Percentiles rank a stretch among this genome's conserved stretches.
Evolutionary conservation across 2,329 filamentous ascomycete species (phyloP).

Genomic region (Cytospora paraplurivora): DNA sequence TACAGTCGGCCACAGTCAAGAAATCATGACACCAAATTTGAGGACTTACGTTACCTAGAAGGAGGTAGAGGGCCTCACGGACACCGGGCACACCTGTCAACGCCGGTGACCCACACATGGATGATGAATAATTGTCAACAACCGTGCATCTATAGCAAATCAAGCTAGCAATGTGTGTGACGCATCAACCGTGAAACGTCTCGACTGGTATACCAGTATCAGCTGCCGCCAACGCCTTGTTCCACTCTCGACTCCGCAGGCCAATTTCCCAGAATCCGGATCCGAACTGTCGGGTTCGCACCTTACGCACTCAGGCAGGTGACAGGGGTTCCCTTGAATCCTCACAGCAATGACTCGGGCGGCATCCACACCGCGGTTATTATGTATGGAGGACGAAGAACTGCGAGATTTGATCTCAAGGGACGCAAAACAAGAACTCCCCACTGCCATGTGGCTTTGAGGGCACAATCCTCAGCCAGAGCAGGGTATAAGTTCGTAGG

Average conservation of each 20-base stretch:
- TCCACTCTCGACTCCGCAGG: conserved; percentile 12
- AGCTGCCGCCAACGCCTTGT: conserved; percentile 8
- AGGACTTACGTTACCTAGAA: not conserved
- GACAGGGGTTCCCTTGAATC: not conserved
- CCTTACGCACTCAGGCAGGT: conserved; percentile 13
- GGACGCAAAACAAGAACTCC: not conserved
- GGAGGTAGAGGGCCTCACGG: not conserved
- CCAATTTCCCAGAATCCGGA: conserved; percentile 21
- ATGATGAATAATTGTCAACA: not conserved
- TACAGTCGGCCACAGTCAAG: not conserved
- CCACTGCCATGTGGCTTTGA: conserved; percentile 8
- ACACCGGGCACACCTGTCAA: not conserved
- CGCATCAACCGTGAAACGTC: not conserved
- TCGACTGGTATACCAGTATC: conserved; percentile 1
- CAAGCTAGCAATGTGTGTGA: not conserved
- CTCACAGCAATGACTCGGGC: not conserved
- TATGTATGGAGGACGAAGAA: not conserved
- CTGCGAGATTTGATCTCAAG: not conserved
- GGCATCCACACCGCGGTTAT: not conserved
- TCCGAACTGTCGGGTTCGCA: conserved; percentile 26
- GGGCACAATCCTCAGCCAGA: conserved; percentile 3
- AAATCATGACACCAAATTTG: not conserved
- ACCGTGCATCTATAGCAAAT: not conserved
- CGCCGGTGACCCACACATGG: not conserved
- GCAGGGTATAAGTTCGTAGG: not conserved